Evolutionary conservation across 345 rosid genomes (phyloP).

Genomic region (Gossypium australe): DNA sequence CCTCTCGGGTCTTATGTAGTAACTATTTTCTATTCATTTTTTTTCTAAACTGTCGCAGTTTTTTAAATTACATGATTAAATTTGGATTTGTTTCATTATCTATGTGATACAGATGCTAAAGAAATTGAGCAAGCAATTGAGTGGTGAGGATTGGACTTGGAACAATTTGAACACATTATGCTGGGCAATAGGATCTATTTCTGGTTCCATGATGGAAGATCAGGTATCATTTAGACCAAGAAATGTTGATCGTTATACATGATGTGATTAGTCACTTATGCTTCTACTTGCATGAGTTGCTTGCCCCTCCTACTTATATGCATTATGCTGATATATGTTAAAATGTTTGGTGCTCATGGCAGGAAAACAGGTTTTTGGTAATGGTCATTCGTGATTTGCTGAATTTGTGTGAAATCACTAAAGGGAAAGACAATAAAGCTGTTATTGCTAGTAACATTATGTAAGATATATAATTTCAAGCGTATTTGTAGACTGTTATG

Average conservation of each 20-base stretch:
- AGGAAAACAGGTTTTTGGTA: slow-evolving; percentile 99
- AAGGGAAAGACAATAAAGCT: slow-evolving; percentile 98
- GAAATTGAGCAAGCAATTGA: slow-evolving; percentile 89
- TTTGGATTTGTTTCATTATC: slow-evolving; percentile 13
- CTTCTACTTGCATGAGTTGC: neutral
- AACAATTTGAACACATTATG: slow-evolving; percentile 84
- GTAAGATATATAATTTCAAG: slow-evolving; percentile 40
- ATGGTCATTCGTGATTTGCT: slow-evolving; percentile 96
- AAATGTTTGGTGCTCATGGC: slow-evolving; percentile 21
- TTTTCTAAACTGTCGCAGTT: neutral
- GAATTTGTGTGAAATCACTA: slow-evolving; percentile 94
- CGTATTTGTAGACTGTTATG: neutral
- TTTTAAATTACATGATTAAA: slow-evolving; percentile 10
- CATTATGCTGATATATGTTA: neutral
- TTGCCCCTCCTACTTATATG: neutral
- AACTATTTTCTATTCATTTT: neutral
- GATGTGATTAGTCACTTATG: neutral
- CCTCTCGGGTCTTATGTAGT: neutral
- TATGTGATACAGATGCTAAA: slow-evolving; percentile 63
- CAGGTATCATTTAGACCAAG: slow-evolving; percentile 46
- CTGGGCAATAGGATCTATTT: slow-evolving; percentile 24
- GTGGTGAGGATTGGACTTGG: slow-evolving; percentile 99
- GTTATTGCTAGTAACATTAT: slow-evolving; percentile 98
- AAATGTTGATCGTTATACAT: neutral
- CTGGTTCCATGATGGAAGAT: slow-evolving; percentile 99